phyloP scores from a whole-genome alignment of 352 stramenopile species.

The Phytophthora constricta region DNA sequence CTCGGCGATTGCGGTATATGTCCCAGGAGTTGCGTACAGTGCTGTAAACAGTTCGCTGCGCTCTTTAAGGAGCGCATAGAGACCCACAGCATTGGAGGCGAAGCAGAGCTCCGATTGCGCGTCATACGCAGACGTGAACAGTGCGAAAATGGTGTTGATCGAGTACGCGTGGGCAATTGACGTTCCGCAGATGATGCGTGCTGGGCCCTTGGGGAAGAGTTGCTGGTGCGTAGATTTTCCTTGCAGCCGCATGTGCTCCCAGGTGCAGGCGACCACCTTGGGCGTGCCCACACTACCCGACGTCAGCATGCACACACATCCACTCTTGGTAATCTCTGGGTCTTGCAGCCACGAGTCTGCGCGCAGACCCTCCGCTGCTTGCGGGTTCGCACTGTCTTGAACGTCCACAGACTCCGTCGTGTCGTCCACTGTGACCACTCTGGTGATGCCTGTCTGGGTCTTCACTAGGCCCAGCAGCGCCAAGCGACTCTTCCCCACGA shows the following conservation, averaged over 20 bases:
- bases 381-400: slow-evolving; percentile 24
- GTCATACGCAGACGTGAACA: slow-evolving; percentile 75
- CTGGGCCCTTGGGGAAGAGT: slow-evolving; percentile 69
- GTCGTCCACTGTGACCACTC: slow-evolving; percentile 62
- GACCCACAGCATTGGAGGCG: slow-evolving; percentile 45
- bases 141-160: slow-evolving; percentile 86
- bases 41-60: slow-evolving; percentile 53
- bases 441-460: slow-evolving; percentile 64
- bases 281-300: slow-evolving; percentile 80
- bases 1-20: slow-evolving; percentile 71
- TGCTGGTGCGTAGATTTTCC: slow-evolving; percentile 76
- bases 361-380: slow-evolving; percentile 10
- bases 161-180: slow-evolving; percentile 88
- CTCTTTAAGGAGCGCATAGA: slow-evolving; percentile 59
- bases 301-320: slow-evolving; percentile 81
- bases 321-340: slow-evolving; percentile 34
- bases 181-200: slow-evolving; percentile 75
- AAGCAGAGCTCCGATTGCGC: slow-evolving; percentile 76
- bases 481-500: slow-evolving; percentile 58
- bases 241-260: slow-evolving; percentile 80
- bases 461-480: slow-evolving; percentile 57
- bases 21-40: slow-evolving; percentile 83
- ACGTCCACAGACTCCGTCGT: slow-evolving; percentile 24
- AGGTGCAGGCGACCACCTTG: slow-evolving; percentile 83
- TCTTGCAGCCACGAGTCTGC: slow-evolving; percentile 45